Percentiles rank a stretch among this genome's conserved stretches.
phyloP scores from a whole-genome alignment of 2,329 filamentous ascomycete species.

The Knufia fluminis region DNA sequence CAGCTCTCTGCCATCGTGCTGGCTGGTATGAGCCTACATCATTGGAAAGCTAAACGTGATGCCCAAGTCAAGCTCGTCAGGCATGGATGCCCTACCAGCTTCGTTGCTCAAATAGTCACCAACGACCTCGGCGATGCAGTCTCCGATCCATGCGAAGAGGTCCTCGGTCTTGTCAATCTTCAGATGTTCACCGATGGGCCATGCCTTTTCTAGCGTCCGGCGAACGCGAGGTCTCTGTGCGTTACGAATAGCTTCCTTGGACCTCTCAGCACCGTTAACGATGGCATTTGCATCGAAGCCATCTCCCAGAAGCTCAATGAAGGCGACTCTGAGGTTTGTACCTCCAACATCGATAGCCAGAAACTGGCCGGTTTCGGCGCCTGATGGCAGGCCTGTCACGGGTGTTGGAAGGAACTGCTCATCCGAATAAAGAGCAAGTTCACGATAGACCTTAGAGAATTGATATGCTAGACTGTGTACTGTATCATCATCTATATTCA shows the following conservation, averaged over 20 bases:
- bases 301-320: constrained; percentile 44
- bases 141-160: constrained; percentile 72
- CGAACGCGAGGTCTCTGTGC: constrained; percentile 44
- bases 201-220: constrained; percentile 58
- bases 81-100: constrained; percentile 30
- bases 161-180: constrained; percentile 66
- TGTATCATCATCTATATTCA: constrained; percentile 32
- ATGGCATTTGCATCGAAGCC: constrained; percentile 25
- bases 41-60: constrained; percentile 44
- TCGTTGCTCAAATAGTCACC: constrained; percentile 39
- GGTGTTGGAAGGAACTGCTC: constrained; percentile 41
- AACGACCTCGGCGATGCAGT: constrained; percentile 66
- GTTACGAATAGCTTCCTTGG: constrained; percentile 36
- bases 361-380: constrained; percentile 46
- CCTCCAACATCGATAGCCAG: constrained; percentile 50
- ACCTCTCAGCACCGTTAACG: constrained; percentile 26
- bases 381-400: constrained; percentile 39
- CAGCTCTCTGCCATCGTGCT: constrained; percentile 6
- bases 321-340: constrained; percentile 47
- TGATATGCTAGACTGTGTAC: constrained; percentile 39
- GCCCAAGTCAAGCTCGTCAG: constrained; percentile 40
- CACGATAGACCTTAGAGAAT: constrained; percentile 36
- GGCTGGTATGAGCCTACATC: constrained; percentile 30
- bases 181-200: constrained; percentile 64
- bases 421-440: constrained; percentile 36